These are phyloP conservation scores for Euphrasia arctica DNA, from an alignment of 305 asterid genomes.

Conservation along the genomic window DNA sequence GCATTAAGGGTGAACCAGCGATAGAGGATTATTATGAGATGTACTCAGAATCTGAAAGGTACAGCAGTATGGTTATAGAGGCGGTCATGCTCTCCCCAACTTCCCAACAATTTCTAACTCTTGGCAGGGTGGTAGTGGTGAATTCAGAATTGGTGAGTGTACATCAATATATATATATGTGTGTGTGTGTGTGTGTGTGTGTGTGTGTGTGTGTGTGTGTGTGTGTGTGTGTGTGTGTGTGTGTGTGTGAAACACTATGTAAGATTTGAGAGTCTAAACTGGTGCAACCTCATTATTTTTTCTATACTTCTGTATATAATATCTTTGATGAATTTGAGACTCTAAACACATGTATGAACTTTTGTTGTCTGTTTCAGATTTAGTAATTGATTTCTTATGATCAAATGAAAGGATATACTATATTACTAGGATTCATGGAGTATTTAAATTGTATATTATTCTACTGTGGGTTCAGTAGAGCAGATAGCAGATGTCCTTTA, in stretches of 20 bases:
- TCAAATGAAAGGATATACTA: slow-evolving; percentile 15
- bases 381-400: slow-evolving; percentile 20
- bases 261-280: slow-evolving; percentile 20
- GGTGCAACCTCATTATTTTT: slow-evolving; percentile 18
- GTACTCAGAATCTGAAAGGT: slow-evolving; percentile 66
- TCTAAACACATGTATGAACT: not conserved
- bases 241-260: slow-evolving; percentile 22
- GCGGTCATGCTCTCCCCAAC: slow-evolving; percentile 74
- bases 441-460: slow-evolving; percentile 21
- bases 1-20: slow-evolving; percentile 96
- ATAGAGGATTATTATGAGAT: slow-evolving; percentile 90
- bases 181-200: not conserved
- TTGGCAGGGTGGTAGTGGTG: slow-evolving; percentile 90
- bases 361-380: slow-evolving; percentile 23
- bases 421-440: not conserved
- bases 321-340: slow-evolving; percentile 15
- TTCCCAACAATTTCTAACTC: slow-evolving; percentile 61
- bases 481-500: slow-evolving; percentile 24
- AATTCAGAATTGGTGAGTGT: slow-evolving; percentile 74
- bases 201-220: too few relatives aligned
- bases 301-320: not conserved
- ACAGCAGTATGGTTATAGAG: slow-evolving; percentile 47
- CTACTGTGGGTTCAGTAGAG: slow-evolving; percentile 23
- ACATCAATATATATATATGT: slow-evolving; percentile 22
- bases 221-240: not conserved